Percentiles rank a stretch among this genome's conserved stretches.
These are phyloP conservation scores for Dothiorella sarmentorum DNA, from an alignment of 2,329 filamentous ascomycete species.

Conservation along the genomic window DNA sequence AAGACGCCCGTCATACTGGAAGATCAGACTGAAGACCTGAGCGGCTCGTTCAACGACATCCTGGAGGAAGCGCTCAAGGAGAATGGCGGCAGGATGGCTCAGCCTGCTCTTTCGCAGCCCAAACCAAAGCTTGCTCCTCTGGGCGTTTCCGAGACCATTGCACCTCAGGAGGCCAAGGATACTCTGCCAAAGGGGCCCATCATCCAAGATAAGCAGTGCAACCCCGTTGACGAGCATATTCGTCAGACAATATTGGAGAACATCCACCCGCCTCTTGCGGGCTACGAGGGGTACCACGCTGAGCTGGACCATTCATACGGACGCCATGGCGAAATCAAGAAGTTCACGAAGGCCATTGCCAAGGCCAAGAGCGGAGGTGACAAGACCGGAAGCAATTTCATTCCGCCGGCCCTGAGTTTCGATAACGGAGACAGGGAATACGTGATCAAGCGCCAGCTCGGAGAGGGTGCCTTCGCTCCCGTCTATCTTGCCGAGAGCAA, in stretches of 20 bases:
- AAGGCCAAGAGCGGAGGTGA: constrained; percentile 56
- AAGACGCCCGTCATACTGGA: constrained; percentile 37
- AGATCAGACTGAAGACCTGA: constrained; percentile 51
- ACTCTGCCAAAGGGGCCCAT: constrained; percentile 62
- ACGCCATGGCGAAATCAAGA: constrained; percentile 72
- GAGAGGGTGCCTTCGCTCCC: constrained; percentile 89
- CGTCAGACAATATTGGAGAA: constrained; percentile 71
- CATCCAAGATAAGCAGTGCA: constrained; percentile 79
- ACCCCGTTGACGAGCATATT: constrained; percentile 77
- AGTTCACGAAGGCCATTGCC: constrained; percentile 66
- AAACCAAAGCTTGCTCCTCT: constrained; percentile 24
- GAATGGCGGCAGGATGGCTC: constrained; percentile 46
- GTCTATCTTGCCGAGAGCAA: constrained; percentile 86
- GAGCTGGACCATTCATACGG: constrained; percentile 62
- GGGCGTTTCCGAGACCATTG: constrained; percentile 23
- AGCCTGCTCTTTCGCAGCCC: constrained; percentile 49
- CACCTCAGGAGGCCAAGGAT: constrained; percentile 36
- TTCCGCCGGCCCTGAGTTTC: constrained; percentile 66
- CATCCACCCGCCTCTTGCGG: constrained; percentile 67
- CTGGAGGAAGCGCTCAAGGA: constrained; percentile 48
- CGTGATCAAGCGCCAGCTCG: constrained; percentile 77
- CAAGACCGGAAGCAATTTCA: constrained; percentile 59
- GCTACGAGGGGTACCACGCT: constrained; percentile 78
- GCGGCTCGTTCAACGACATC: constrained; percentile 71
- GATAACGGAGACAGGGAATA: constrained; percentile 65